These are phyloP conservation scores for Malus hybrid DNA, from an alignment of 331 rosid species.

Conservation along the genomic window DNA sequence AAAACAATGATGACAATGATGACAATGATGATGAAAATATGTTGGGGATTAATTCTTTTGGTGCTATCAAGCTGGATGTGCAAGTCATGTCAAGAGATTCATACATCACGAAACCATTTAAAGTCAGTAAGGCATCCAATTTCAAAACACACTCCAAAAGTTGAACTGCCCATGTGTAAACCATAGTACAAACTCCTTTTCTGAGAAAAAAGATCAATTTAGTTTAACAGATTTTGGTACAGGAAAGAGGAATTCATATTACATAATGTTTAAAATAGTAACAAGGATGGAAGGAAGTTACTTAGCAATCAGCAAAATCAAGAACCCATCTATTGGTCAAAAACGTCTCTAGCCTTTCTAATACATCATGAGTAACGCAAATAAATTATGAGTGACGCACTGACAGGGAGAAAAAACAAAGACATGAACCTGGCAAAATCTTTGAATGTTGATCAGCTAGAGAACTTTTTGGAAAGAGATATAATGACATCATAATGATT, in stretches of 20 bases:
- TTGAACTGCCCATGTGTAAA: background rate
- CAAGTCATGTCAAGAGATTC: background rate
- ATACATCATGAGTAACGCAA: background rate
- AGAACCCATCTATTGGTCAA: background rate
- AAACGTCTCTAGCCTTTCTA: background rate
- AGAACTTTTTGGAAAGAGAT: background rate
- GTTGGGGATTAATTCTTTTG: background rate
- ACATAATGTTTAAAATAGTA: background rate
- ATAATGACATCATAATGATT: background rate
- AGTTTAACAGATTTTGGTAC: background rate
- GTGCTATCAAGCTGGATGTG: background rate
- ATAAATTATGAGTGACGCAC: background rate
- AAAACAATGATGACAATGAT: background rate
- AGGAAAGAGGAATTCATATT: background rate
- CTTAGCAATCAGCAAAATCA: background rate
- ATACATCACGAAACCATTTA: background rate
- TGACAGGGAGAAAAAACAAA: background rate
- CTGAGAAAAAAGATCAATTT: background rate
- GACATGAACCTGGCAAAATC: background rate
- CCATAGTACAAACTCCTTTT: background rate
- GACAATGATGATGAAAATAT: background rate
- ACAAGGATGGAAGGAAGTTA: background rate
- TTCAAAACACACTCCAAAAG: background rate
- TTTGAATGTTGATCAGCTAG: slow-evolving; percentile 1
- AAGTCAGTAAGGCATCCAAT: background rate